These are phyloP conservation scores for Cercospora beticola DNA, from an alignment of 2,329 filamentous ascomycete genomes.

Conservation along the genomic window DNA sequence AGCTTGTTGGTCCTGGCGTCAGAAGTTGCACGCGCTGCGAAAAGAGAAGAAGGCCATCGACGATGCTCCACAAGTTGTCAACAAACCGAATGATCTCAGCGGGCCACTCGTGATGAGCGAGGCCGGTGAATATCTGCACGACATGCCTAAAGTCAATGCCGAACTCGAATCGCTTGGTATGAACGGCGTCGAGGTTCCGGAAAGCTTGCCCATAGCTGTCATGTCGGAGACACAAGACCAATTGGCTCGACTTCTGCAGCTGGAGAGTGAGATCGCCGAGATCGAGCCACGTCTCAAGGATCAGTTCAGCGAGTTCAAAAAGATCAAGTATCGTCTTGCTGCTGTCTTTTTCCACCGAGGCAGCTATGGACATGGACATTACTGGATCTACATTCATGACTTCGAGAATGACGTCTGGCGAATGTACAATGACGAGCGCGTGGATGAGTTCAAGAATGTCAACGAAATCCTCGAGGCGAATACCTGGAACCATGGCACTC, in stretches of 20 bases:
- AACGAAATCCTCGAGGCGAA: conserved; percentile 69
- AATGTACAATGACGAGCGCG: conserved; percentile 87
- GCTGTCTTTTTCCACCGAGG: conserved; percentile 91
- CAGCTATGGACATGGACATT: conserved; percentile 67
- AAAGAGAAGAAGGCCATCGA: conserved; percentile 34
- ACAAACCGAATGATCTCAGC: conserved; percentile 23
- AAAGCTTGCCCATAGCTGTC: conserved; percentile 44
- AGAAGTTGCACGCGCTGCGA: conserved; percentile 49
- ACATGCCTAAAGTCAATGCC: conserved; percentile 43
- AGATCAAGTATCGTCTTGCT: conserved; percentile 77
- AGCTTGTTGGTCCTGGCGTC: conserved; percentile 72
- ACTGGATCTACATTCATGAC: conserved; percentile 96
- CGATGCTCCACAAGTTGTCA: conserved; percentile 20
- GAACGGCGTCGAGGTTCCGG: conserved; percentile 46
- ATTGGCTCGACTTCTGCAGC: conserved; percentile 47
- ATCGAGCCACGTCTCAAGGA: conserved; percentile 52
- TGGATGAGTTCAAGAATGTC: conserved; percentile 59
- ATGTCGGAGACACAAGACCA: conserved; percentile 48
- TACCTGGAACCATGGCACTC: conserved; percentile 64
- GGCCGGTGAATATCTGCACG: conserved; percentile 46
- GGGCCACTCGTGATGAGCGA: conserved; percentile 33
- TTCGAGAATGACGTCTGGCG: conserved; percentile 80
- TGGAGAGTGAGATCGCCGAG: conserved; percentile 45
- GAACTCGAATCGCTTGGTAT: conserved; percentile 36
- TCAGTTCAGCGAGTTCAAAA: conserved; percentile 63